phyloP scores from a whole-genome alignment of 352 stramenopile species.

The Aphanomyces euteiches region DNA sequence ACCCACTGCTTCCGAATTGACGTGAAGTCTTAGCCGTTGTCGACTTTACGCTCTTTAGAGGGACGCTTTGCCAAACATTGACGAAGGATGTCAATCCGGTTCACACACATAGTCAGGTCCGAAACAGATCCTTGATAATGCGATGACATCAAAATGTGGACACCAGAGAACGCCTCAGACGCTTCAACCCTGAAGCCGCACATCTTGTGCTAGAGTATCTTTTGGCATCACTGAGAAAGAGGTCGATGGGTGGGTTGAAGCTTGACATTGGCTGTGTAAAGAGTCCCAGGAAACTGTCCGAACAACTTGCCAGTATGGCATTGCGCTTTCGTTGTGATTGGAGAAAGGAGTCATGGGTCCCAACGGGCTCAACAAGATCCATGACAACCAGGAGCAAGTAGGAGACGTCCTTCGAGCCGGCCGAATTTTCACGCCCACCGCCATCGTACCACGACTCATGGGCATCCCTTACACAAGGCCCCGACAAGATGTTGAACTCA shows the following conservation, averaged over 20 bases:
- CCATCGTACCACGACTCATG: constrained; percentile 3
- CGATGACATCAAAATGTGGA: constrained; percentile 15
- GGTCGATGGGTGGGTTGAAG: constrained; percentile 16
- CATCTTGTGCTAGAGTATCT: constrained; percentile 31
- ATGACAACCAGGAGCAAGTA: constrained; percentile 13
- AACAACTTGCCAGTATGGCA: background rate
- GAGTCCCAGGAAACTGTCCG: background rate
- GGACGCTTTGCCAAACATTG: background rate
- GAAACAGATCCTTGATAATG: constrained; percentile 26
- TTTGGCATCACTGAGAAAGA: background rate
- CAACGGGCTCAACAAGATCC: constrained; percentile 9
- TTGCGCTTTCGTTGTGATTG: background rate
- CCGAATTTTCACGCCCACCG: background rate
- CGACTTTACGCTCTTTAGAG: background rate
- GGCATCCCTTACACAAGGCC: background rate
- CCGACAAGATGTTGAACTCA: constrained; percentile 13
- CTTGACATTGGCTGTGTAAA: constrained; percentile 21
- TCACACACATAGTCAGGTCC: constrained; percentile 31
- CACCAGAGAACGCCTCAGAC: constrained; percentile 14
- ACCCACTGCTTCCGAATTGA: constrained; percentile 20
- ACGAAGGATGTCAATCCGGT: constrained; percentile 23
- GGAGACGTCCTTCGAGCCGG: background rate
- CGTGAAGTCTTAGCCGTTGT: background rate
- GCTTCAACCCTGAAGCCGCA: constrained; percentile 35
- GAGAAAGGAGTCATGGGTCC: background rate